Conservation (phyloP, 768 basidiomycete species). For the Xerocomellus dryophilus region DNA sequence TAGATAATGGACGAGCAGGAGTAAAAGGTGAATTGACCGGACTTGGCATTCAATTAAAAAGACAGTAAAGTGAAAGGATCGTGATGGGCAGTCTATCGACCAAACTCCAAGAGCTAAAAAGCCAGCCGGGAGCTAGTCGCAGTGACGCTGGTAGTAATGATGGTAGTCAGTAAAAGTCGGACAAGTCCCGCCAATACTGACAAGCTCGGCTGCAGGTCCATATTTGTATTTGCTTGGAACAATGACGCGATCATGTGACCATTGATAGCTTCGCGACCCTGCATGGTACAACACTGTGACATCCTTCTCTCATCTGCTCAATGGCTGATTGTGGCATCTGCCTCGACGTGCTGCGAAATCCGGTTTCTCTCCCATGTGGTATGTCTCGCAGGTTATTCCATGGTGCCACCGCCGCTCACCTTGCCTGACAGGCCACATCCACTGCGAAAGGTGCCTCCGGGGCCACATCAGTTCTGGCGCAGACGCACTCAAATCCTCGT, state of each 20-base stretch:
- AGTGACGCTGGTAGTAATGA: conserved; percentile 7
- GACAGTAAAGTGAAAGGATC: conserved; percentile 22
- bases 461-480: conserved; percentile 28
- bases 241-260: conserved; percentile 30
- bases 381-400: conserved; percentile 14
- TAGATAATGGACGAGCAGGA: conserved; percentile 38
- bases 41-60: conserved; percentile 33
- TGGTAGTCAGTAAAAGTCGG: not conserved
- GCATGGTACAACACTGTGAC: not conserved
- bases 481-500: conserved; percentile 43
- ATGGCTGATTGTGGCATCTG: conserved; percentile 64
- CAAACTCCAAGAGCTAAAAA: conserved; percentile 9
- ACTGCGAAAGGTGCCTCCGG: conserved; percentile 60
- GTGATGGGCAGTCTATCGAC: conserved; percentile 23
- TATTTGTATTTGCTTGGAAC: conserved; percentile 24
- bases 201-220: conserved; percentile 2
- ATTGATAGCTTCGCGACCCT: not conserved
- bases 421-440: conserved; percentile 52
- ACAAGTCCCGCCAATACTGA: not conserved
- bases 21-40: conserved; percentile 32
- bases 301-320: not conserved
- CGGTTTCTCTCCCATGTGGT: conserved; percentile 67
- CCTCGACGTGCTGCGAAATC: conserved; percentile 49
- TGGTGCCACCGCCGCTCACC: conserved; percentile 5
- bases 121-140: conserved; percentile 7